A percentile compares a stretch with the other conserved stretches of the same genome.
Conservation (phyloP, 495 filamentous ascomycete species). For the Penicillium robsamsonii region DNA sequence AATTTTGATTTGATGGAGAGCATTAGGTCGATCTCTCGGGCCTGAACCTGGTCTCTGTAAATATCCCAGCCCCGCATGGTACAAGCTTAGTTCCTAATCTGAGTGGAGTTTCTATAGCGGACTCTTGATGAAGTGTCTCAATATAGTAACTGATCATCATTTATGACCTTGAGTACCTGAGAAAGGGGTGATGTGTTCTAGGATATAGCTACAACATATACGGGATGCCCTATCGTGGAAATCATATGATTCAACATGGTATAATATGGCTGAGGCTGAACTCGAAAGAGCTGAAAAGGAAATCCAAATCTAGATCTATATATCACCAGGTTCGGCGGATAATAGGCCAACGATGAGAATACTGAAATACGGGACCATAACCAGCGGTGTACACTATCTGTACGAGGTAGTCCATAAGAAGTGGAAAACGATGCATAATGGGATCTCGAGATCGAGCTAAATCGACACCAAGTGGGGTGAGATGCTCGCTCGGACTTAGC, state of each 20-base stretch:
- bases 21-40: conserved; percentile 17
- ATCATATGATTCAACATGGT: neutral
- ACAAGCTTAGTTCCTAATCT: conserved; percentile 19
- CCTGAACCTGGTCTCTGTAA: conserved; percentile 10
- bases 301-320: neutral
- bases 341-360: neutral
- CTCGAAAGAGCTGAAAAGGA: neutral
- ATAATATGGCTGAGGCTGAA: neutral
- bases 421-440: neutral
- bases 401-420: neutral
- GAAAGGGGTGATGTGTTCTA: conserved; percentile 14
- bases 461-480: conserved; percentile 10
- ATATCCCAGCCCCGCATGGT: conserved; percentile 24
- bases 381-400: conserved; percentile 22
- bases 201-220: too few relatives aligned
- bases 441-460: conserved; percentile 23
- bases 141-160: conserved; percentile 27
- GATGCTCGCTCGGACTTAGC: neutral
- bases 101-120: conserved; percentile 17
- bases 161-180: conserved; percentile 1
- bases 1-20: conserved; percentile 18
- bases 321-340: neutral
- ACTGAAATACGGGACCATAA: neutral
- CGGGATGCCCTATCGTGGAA: neutral
- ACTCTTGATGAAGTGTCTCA: conserved; percentile 13